phyloP scores from a whole-genome alignment of 306 rosid species.

The Pyrus betulifolia region DNA sequence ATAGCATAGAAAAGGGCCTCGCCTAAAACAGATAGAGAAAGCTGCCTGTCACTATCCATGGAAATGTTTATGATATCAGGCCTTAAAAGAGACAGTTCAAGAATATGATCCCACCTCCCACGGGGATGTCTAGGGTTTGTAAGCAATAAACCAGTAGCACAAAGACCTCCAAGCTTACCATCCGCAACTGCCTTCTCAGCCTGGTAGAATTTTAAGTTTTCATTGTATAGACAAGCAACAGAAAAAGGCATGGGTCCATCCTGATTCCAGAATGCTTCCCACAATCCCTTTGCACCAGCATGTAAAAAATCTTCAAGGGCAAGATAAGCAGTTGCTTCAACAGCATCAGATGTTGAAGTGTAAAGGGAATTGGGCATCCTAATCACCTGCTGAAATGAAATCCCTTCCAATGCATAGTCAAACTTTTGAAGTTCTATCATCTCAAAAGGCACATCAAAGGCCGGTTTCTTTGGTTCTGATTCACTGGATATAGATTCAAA shows the following conservation, averaged over 20 bases:
- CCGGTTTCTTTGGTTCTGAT: constrained; percentile 33
- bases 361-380: constrained; percentile 85
- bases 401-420: constrained; percentile 95
- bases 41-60: constrained; percentile 47
- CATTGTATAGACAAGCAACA: constrained; percentile 62
- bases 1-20: constrained; percentile 85
- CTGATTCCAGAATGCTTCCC: constrained; percentile 97
- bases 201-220: constrained; percentile 78
- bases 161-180: constrained; percentile 78
- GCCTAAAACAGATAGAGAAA: constrained; percentile 56
- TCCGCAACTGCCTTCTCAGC: constrained; percentile 84
- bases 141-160: constrained; percentile 75
- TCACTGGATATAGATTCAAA: constrained; percentile 46
- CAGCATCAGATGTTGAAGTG: constrained; percentile 78
- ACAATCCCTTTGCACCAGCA: constrained; percentile 83
- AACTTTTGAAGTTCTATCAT: constrained; percentile 89
- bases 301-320: constrained; percentile 93
- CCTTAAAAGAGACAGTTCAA: constrained; percentile 76
- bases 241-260: constrained; percentile 91
- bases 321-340: constrained; percentile 84
- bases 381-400: constrained; percentile 88
- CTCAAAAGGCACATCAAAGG: constrained; percentile 90
- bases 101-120: constrained; percentile 90
- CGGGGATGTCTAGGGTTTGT: constrained; percentile 80
- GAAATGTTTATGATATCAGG: constrained; percentile 59